Base-by-base conservation (phyloP, 192 early-diverging fungal species). In the Umbelopsis sp. region DNA sequence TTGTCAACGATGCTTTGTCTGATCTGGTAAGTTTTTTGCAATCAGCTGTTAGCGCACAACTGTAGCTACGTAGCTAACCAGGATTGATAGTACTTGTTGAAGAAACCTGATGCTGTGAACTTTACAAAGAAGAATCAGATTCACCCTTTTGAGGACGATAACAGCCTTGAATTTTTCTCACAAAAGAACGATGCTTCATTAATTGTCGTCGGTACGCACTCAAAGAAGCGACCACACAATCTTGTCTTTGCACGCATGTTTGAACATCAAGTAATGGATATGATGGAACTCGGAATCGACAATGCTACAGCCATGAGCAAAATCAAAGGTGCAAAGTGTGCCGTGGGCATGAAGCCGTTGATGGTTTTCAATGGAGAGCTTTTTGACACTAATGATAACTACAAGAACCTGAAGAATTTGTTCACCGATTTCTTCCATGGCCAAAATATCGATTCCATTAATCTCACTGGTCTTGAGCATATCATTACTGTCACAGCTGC, bases 181-280 rank as follows among this genome's bases (percentile, higher is more conserved):
- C 87, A 89, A 75, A 99, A 98, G 83, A 98, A 98, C 79, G 96
- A 99, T 83, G 84, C 92, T 66, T 91, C 95, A 2, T 83, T 98
- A 22, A 91, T 98, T 70, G 90, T 95, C 46, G 80, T 98, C 23
- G 97, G 93, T 53, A 90, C 87, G 46, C 96, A 98, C 80, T 91
- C 90, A 68, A 99, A 99, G 81, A 99, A 99, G 81, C 85, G 97
- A 67, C 97, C 98, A 21, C 89, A 98, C 76, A 97, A 96, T 78
- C 80, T 99, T 69, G 87, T 91, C 2, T 89, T 99, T 68, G 89
- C 90, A 10, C 89, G 98, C 27, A 96, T 90, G 81, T 99, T 97
- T 84, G 91, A 99, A 75, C 86, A 95, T 80, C 91, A 95, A 75
- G 77, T 98, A 48, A 80, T 99, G 71, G 97, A 99, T 72, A 96